Base-by-base conservation (phyloP, 139 green algal species). In the Closterium sp. region DNA sequence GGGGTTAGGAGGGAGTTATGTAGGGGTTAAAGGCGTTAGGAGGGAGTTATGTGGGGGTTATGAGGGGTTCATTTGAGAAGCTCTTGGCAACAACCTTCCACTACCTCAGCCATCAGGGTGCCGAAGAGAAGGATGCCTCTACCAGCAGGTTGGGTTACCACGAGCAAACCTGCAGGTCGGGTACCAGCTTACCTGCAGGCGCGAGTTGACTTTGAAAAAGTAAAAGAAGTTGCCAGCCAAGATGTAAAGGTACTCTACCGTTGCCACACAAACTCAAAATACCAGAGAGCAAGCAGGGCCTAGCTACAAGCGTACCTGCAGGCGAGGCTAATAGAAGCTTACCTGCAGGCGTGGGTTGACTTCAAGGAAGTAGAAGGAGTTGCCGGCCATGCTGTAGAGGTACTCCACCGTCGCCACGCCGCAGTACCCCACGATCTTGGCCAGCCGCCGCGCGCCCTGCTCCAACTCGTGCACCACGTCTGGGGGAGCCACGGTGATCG, bases 131-230 rank as follows among this genome's bases (percentile, higher is more conserved):
- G 42, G 7, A 62, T 62, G 7, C 42, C 5, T 62, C 42, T 5
- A 62, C 5, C 42, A 62, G 42, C 7, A 7, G 42, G n/a, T n/a
- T n/a, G 42, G 42, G 42, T 62, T 5, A 62, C 42, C 42, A 7
- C 5, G 42, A 62, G 42, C 42, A 62, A 13, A 62, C 42, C 7
- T 7, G 42, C 42, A 62, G 42, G 42, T 7, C 42, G 42, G 42
- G 42, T 5, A 7, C 7, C 42, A 62, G 42, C 62, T 9, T 13
- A 92, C 89, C 97, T 99, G 98, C 92, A 99, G 96, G 7, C 98
- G 95, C 4, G 98, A 98, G 95, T 99, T 99, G 30, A 99, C 97
- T 96, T 99, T 98, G 95, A 99, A 95, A 95, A 99, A 99, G 96
- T 96, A 99, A 96, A 98, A 99, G 90, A 96, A 93, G 6, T 92